Conservation (phyloP, 495 filamentous ascomycete genomes). For the Cudoniella acicularis region DNA sequence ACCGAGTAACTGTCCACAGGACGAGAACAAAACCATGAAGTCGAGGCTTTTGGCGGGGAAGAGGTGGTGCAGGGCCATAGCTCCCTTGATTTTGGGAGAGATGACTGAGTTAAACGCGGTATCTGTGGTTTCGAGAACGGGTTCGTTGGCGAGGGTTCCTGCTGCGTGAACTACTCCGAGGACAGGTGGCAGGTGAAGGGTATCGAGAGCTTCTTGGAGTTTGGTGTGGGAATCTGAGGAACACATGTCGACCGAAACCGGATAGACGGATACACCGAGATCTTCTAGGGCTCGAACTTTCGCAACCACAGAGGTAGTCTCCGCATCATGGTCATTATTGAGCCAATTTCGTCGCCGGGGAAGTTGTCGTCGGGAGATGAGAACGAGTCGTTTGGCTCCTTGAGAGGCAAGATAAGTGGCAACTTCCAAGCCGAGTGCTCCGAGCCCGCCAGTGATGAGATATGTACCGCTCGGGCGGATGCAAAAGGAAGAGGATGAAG, state of each 20-base stretch:
- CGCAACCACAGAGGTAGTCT: neutral
- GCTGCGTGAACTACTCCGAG: constrained; percentile 47
- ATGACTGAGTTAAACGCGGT: constrained; percentile 43
- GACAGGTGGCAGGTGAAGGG: constrained; percentile 31
- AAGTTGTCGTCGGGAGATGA: constrained; percentile 34
- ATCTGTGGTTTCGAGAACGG: constrained; percentile 32
- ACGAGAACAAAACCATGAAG: constrained; percentile 64
- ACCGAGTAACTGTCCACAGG: constrained; percentile 53
- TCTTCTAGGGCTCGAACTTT: neutral
- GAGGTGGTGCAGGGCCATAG: constrained; percentile 51
- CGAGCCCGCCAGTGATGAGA: constrained; percentile 43
- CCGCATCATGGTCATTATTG: too few relatives aligned
- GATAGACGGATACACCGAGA: neutral
- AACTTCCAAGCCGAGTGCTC: constrained; percentile 37
- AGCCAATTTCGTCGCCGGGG: constrained; percentile 29
- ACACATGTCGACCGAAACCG: neutral
- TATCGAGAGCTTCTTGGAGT: constrained; percentile 23
- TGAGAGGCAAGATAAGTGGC: constrained; percentile 35
- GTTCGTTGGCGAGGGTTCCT: constrained; percentile 39
- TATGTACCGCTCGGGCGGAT: constrained; percentile 36
- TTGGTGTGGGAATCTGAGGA: constrained; percentile 10
- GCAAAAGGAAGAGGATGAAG: constrained; percentile 28
- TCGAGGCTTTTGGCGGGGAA: constrained; percentile 46
- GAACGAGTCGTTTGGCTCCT: constrained; percentile 38
- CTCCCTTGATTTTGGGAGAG: constrained; percentile 50